phyloP scores from a whole-genome alignment of 805 yeast genomes.

The Saccharomyces cerevisiae region DNA sequence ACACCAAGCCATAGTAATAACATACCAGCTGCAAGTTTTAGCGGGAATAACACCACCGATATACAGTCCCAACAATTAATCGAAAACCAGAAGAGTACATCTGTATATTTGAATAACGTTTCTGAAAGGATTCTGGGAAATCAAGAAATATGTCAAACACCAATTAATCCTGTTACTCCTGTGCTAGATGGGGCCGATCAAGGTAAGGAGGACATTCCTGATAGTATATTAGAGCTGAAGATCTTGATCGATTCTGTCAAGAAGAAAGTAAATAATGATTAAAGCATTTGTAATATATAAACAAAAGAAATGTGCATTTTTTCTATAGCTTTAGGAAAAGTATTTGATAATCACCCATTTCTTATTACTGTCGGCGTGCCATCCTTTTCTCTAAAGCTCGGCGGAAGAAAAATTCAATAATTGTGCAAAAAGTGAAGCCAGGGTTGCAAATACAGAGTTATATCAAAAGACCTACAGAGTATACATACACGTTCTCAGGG shows the following conservation, averaged over 20 bases:
- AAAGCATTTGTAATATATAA: background rate
- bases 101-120: no score
- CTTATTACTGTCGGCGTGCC: background rate
- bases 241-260: conserved; percentile 24
- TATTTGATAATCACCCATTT: background rate
- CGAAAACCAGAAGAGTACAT: background rate
- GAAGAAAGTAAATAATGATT: conserved; percentile 12
- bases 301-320: background rate
- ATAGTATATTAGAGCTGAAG: conserved; percentile 18
- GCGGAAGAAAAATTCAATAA: background rate
- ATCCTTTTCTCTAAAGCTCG: background rate
- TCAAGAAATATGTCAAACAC: conserved; percentile 17
- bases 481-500: background rate
- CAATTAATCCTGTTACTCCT: conserved; percentile 8
- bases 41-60: conserved; percentile 3
- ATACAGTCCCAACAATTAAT: background rate
- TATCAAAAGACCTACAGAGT: background rate
- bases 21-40: conserved; percentile 5
- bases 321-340: background rate
- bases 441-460: background rate
- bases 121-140: conserved; percentile 1
- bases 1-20: conserved; percentile 16
- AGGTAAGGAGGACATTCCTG: conserved; percentile 2
- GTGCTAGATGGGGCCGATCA: background rate
- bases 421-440: background rate